Evolutionary conservation across 345 rosid species (phyloP).

Genomic region (Sonneratia caseolaris): DNA sequence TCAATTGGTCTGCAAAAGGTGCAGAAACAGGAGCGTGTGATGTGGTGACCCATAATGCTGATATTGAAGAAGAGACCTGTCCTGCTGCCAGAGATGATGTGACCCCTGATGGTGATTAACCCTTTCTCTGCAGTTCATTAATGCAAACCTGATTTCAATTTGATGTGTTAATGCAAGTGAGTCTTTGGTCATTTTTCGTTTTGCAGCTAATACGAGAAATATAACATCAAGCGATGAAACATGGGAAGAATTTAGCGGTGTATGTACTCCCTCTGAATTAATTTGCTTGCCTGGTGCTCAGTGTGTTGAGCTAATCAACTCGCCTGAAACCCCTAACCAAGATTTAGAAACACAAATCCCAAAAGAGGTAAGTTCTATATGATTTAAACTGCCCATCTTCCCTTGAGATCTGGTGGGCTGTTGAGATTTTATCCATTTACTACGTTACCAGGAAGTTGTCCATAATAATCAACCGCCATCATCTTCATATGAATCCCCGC

Average conservation of each 20-base stretch:
- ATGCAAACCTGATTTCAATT: neutral
- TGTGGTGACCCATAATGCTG: neutral
- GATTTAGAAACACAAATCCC: neutral
- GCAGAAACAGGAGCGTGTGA: slow-evolving; percentile 16
- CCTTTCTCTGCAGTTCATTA: neutral
- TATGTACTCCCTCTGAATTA: slow-evolving; percentile 11
- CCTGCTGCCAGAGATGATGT: neutral
- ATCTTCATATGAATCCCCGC: slow-evolving; percentile 44
- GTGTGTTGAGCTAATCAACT: neutral
- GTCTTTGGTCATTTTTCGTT: neutral
- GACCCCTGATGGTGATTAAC: neutral
- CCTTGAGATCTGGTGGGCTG: neutral
- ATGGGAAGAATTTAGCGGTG: slow-evolving; percentile 17
- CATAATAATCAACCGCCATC: slow-evolving; percentile 20
- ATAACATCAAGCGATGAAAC: slow-evolving; percentile 21
- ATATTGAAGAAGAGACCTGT: slow-evolving; percentile 13
- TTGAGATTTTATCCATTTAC: neutral
- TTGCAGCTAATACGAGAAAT: slow-evolving; percentile 21
- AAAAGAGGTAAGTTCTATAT: neutral
- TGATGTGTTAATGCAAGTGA: slow-evolving; percentile 1
- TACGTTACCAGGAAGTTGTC: slow-evolving; percentile 34
- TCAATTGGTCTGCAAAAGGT: slow-evolving; percentile 13
- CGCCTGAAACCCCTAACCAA: neutral
- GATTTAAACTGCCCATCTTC: neutral
- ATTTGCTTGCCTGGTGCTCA: slow-evolving; percentile 11